Base-by-base conservation (phyloP, 2,329 filamentous ascomycete species). In the Claviceps sp. region DNA sequence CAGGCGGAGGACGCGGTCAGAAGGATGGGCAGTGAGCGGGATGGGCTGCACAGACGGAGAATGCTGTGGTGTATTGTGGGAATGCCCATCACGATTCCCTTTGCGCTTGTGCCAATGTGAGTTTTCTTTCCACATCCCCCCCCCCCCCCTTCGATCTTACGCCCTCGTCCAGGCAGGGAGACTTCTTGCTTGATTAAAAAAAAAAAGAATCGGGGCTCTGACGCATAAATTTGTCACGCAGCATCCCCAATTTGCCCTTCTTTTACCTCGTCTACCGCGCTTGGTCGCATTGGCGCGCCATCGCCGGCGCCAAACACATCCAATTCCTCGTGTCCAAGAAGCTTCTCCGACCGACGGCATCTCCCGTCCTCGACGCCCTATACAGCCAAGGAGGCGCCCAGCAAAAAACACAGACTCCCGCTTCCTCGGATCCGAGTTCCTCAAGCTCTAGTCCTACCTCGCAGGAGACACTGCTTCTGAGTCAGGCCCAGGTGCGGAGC, bases 251-350 rank as follows among this genome's bases (percentile, higher is more conserved):
- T 65, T 74, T 98, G 13, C 93, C 93, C 18, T 97, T 97, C 74
- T 97, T 97, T 73, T 98, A 97, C 67, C 78, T 97, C 42, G 81
- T 80, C 18, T 98, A 94, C 71, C 80, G 93, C 57, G 85, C 88
- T 26, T 97, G 86, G 85, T 94, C 87, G 20, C 88, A 95, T 68
- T 95, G 86, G 81, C 80, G 85, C 71, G 93, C 93, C 50, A 72
- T 95, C 51, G 79, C 81, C 40, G 93, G 93, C 51, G 90, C 88
- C 20, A 86, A 82, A 61, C 87, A 97, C 65, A 72, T 97, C 37
- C 80, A 91, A 58, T 93, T 88, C 66, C 77, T 98, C 13, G 68
- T 91, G 42, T 71, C 85, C 53, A 83, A 90, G 58, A 80, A 84
- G 47, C 77, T 93, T 30, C 72, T 95, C 41, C 75, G 73, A 2